Evolutionary conservation across 108 stramenopile genomes (phyloP).

Genomic region (Stephanodiscus minutulus): DNA sequence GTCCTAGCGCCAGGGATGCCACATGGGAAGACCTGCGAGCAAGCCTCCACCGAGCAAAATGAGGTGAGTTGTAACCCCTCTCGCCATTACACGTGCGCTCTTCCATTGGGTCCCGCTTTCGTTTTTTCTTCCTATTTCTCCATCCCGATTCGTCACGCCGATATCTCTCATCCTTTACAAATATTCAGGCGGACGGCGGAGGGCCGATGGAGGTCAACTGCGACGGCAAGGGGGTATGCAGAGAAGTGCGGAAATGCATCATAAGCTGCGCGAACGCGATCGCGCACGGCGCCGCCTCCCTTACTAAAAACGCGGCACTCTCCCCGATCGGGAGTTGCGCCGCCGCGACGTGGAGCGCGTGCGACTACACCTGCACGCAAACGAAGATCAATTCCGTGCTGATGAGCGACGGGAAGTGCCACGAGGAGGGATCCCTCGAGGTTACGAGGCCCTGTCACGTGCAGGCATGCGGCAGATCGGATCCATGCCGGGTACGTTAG

Average conservation of each 20-base stretch:
- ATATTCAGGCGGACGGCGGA: conserved; percentile 21
- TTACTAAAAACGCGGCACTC: background rate
- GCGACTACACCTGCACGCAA: conserved; percentile 72
- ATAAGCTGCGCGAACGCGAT: conserved; percentile 58
- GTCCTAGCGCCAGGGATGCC: conserved; percentile 60
- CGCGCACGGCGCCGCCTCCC: conserved; percentile 19
- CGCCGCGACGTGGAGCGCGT: conserved; percentile 64
- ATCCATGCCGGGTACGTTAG: conserved; percentile 58
- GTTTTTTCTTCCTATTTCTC: background rate
- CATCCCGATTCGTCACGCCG: background rate
- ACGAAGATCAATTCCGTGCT: conserved; percentile 42
- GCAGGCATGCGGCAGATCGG: conserved; percentile 66
- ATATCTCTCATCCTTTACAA: background rate
- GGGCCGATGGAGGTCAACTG: conserved; percentile 50
- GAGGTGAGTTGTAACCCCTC: conserved; percentile 19
- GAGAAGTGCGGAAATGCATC: conserved; percentile 65
- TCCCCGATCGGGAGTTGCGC: conserved; percentile 26
- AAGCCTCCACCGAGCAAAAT: conserved; percentile 32
- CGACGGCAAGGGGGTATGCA: conserved; percentile 62
- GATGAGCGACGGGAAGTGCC: conserved; percentile 58
- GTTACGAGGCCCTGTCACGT: conserved; percentile 67
- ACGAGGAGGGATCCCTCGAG: conserved; percentile 55
- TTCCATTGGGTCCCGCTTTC: no score
- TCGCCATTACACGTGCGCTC: no score
- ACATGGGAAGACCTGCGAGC: conserved; percentile 49